These are phyloP conservation scores for Sporothrix curviconia DNA, from an alignment of 2,329 filamentous ascomycete species.

Conservation along the genomic window DNA sequence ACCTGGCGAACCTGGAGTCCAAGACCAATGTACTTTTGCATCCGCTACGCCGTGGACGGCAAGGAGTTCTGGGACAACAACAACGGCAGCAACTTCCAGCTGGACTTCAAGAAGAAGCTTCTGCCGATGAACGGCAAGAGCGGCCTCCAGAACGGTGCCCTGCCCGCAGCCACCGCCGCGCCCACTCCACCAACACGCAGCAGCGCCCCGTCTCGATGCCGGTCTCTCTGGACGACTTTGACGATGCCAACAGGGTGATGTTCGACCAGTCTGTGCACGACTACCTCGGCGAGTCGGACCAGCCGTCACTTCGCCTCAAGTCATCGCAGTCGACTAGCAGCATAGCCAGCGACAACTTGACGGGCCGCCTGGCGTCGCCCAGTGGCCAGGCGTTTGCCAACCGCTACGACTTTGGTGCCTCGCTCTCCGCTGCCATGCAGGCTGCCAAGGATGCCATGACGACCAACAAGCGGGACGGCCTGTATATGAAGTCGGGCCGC, in stretches of 20 bases:
- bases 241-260: constrained; percentile 49
- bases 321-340: constrained; percentile 56
- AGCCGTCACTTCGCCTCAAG: constrained; percentile 61
- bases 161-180: constrained; percentile 63
- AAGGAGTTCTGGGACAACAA: constrained; percentile 97
- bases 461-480: constrained; percentile 43
- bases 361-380: constrained; percentile 45
- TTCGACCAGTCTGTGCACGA: constrained; percentile 56
- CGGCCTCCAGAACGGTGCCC: constrained; percentile 24
- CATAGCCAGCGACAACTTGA: constrained; percentile 56
- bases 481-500: constrained; percentile 50
- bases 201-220: constrained; percentile 50
- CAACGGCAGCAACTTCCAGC: constrained; percentile 75
- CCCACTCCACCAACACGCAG: constrained; percentile 32
- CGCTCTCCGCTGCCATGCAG: constrained; percentile 73
- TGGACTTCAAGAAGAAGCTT: constrained; percentile 81
- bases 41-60: constrained; percentile 78
- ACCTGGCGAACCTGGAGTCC: constrained; percentile 81
- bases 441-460: constrained; percentile 59
- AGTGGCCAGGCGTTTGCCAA: constrained; percentile 76
- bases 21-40: constrained; percentile 91
- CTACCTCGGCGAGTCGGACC: constrained; percentile 55
- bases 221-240: constrained; percentile 65
- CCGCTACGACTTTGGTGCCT: constrained; percentile 94
- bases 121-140: constrained; percentile 58